Percentiles rank a stretch among this genome's conserved stretches.
phyloP scores from a whole-genome alignment of 441 rosid species.

The Corymbia calophylla region DNA sequence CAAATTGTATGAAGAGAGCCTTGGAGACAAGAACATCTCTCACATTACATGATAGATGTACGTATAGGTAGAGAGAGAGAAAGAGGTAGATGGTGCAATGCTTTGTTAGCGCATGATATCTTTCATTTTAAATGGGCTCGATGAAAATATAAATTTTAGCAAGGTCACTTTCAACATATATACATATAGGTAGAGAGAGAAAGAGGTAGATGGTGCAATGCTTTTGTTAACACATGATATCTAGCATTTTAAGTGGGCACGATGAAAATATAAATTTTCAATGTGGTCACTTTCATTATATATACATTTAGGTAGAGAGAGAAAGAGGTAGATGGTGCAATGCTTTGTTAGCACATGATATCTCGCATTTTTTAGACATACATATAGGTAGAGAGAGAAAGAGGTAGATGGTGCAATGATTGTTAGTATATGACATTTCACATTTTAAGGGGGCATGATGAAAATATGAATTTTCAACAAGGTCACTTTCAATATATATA shows the following conservation, averaged over 20 bases:
- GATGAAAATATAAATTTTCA: background rate
- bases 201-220: background rate
- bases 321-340: background rate
- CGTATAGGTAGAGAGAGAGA: background rate
- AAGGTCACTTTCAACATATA: background rate
- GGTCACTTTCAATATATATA: background rate
- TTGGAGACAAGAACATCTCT: background rate
- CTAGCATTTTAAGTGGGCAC: background rate
- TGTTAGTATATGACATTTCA: background rate
- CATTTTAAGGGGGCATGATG: background rate
- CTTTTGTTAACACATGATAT: background rate
- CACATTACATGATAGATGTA: background rate
- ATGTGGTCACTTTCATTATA: background rate
- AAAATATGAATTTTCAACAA: background rate
- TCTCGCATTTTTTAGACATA: background rate
- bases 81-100: background rate
- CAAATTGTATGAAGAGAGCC: background rate
- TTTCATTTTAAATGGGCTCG: background rate
- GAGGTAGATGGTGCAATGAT: background rate
- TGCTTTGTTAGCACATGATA: background rate
- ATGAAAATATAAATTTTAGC: background rate
- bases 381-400: too few relatives aligned
- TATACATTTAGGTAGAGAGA: background rate
- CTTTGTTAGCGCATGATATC: background rate
- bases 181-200: background rate